phyloP scores from a whole-genome alignment of 208 protist species.

The Spongospora subterranea region DNA sequence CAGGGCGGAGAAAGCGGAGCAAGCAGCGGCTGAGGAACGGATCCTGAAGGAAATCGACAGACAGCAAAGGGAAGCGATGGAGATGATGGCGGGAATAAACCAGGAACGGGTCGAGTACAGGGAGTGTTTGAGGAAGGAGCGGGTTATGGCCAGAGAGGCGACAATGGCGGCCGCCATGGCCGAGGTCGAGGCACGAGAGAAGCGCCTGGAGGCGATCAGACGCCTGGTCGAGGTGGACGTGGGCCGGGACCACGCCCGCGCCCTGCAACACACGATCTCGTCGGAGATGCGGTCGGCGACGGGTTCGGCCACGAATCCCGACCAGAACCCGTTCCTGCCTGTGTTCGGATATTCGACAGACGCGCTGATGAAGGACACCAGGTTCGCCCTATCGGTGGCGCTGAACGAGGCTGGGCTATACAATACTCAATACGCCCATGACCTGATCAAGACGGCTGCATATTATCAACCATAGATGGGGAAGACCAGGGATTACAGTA shows the following conservation, averaged over 20 bases:
- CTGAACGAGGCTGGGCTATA: not conserved
- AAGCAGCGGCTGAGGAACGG: not conserved
- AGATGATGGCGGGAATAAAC: not conserved
- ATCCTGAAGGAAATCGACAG: not conserved
- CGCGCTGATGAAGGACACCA: not conserved
- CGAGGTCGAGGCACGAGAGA: not conserved
- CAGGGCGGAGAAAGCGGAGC: conserved; percentile 11
- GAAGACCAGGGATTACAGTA: no score
- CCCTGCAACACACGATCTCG: not conserved
- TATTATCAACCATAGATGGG: no score
- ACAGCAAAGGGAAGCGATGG: not conserved
- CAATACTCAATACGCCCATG: not conserved
- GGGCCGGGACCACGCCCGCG: not conserved
- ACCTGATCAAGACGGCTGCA: not conserved
- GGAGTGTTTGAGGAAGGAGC: not conserved
- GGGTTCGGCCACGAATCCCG: not conserved
- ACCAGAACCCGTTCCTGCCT: not conserved
- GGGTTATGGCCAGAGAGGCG: not conserved
- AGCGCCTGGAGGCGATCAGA: not conserved
- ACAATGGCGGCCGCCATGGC: not conserved
- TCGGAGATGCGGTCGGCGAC: not conserved
- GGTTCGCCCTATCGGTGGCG: not conserved
- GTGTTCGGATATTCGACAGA: not conserved
- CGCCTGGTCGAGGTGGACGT: not conserved
- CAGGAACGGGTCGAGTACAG: conserved; percentile 40